phyloP scores from a whole-genome alignment of 495 filamentous ascomycete species.

The Bombardia bombarda region DNA sequence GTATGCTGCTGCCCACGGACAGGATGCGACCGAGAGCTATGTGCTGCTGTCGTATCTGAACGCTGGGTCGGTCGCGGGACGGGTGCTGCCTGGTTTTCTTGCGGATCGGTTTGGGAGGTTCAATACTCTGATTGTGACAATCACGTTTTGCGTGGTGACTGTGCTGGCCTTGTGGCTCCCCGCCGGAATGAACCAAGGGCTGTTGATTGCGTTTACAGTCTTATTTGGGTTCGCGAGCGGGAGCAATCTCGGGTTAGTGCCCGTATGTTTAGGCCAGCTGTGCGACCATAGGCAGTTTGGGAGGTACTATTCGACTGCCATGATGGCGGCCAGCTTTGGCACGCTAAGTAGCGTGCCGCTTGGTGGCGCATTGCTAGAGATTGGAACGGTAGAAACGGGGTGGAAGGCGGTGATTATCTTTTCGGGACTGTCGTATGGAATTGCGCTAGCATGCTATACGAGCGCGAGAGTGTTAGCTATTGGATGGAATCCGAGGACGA shows the following conservation, averaged over 20 bases:
- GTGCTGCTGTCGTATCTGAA: slow-evolving; percentile 52
- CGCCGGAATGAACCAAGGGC: slow-evolving; percentile 45
- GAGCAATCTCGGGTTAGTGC: slow-evolving; percentile 75
- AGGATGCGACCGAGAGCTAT: slow-evolving; percentile 52
- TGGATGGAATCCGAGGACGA: slow-evolving; percentile 51
- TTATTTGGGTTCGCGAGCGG: slow-evolving; percentile 83
- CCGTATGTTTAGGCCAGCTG: slow-evolving; percentile 85
- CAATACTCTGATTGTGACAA: slow-evolving; percentile 45
- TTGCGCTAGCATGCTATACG: slow-evolving; percentile 52
- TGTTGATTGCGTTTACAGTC: slow-evolving; percentile 64
- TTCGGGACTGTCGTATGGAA: slow-evolving; percentile 54
- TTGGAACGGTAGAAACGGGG: slow-evolving; percentile 33
- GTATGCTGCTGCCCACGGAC: slow-evolving; percentile 43
- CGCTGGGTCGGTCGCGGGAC: slow-evolving; percentile 53
- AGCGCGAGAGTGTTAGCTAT: slow-evolving; percentile 56
- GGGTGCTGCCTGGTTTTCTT: slow-evolving; percentile 59
- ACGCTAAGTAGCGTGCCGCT: slow-evolving; percentile 84
- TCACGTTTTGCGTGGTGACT: slow-evolving; percentile 56
- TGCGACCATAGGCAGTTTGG: slow-evolving; percentile 84
- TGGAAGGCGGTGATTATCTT: slow-evolving; percentile 62
- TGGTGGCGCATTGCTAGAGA: slow-evolving; percentile 61
- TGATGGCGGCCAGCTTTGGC: slow-evolving; percentile 84
- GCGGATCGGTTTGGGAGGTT: slow-evolving; percentile 55
- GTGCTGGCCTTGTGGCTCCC: slow-evolving; percentile 80
- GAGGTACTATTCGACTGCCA: slow-evolving; percentile 75